These are phyloP conservation scores for Ophiostoma populinum DNA, from an alignment of 2,329 filamentous ascomycete genomes.

Conservation along the genomic window DNA sequence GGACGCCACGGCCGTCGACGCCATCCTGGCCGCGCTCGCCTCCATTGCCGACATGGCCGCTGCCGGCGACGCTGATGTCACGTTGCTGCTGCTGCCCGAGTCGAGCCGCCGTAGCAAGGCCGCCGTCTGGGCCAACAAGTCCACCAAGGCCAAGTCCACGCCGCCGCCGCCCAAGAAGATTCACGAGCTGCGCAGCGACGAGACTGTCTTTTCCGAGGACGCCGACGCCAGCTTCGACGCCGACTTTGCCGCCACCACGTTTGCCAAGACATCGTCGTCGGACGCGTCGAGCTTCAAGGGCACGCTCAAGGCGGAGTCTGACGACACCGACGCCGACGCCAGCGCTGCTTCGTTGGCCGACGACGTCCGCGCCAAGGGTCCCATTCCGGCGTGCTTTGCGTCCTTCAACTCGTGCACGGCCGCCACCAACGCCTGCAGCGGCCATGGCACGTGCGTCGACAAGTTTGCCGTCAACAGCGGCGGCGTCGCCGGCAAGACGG, in stretches of 20 bases:
- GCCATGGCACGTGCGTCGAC: slow-evolving; percentile 60
- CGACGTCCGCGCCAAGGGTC: slow-evolving; percentile 15
- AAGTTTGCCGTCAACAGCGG: slow-evolving; percentile 36
- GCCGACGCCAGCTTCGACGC: slow-evolving; percentile 20
- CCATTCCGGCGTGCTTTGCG: slow-evolving; percentile 58
- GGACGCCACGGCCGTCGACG: slow-evolving; percentile 24
- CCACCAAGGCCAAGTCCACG: slow-evolving; percentile 8
- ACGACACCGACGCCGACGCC: slow-evolving; percentile 1
- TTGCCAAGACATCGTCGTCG: neutral
- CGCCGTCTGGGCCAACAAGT: slow-evolving; percentile 23
- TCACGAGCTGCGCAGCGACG: slow-evolving; percentile 27
- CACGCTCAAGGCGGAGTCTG: neutral
- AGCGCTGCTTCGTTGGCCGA: slow-evolving; percentile 10
- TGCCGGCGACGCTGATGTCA: slow-evolving; percentile 35
- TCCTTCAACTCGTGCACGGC: slow-evolving; percentile 50
- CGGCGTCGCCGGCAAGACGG: slow-evolving; percentile 12
- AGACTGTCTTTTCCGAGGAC: slow-evolving; percentile 22
- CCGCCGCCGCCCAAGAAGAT: neutral
- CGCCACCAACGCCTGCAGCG: slow-evolving; percentile 62
- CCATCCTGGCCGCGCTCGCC: slow-evolving; percentile 26
- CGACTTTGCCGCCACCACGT: slow-evolving; percentile 4
- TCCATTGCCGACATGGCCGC: slow-evolving; percentile 28
- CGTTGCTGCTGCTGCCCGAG: slow-evolving; percentile 36
- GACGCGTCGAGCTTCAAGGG: neutral
- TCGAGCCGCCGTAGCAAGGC: slow-evolving; percentile 21